Conservation (phyloP, 129 eudicot species). For the Centaurea solstitialis region DNA sequence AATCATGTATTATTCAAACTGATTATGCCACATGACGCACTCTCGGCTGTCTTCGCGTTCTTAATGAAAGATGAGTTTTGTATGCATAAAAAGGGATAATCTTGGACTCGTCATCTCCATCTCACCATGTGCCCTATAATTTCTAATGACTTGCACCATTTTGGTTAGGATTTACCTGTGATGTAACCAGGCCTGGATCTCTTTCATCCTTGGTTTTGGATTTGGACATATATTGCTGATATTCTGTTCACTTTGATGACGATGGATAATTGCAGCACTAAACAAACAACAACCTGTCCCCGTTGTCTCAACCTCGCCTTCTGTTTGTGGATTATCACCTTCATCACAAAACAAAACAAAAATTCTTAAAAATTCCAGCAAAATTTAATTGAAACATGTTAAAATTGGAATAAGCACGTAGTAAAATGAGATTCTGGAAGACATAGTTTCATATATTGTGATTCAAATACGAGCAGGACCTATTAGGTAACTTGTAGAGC, state of each 20-base stretch:
- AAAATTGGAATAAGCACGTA: neutral
- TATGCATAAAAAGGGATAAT: too few relatives aligned
- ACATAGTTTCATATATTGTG: too few relatives aligned
- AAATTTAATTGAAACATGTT: neutral
- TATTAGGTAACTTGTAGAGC: too few relatives aligned
- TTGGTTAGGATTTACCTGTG: neutral
- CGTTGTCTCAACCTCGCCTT: slow-evolving; percentile 66
- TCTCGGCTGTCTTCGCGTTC: too few relatives aligned
- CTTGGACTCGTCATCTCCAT: too few relatives aligned
- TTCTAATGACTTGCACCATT: too few relatives aligned
- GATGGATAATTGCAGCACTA: slow-evolving; percentile 53
- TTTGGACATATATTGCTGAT: neutral
- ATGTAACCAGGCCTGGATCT: slow-evolving; percentile 5
- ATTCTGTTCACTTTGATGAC: slow-evolving; percentile 21
- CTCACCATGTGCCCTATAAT: too few relatives aligned
- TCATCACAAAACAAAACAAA: neutral
- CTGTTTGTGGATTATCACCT: slow-evolving; percentile 64
- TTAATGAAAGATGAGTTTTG: too few relatives aligned
- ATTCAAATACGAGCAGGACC: too few relatives aligned
- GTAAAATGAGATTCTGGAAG: too few relatives aligned
- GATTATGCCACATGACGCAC: too few relatives aligned
- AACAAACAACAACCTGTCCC: slow-evolving; percentile 78
- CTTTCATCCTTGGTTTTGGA: slow-evolving; percentile 13
- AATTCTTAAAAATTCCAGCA: neutral
- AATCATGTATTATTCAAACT: too few relatives aligned